Conservation (phyloP, 1,139 yeast species). For the Entelexis paramagnoliae region DNA sequence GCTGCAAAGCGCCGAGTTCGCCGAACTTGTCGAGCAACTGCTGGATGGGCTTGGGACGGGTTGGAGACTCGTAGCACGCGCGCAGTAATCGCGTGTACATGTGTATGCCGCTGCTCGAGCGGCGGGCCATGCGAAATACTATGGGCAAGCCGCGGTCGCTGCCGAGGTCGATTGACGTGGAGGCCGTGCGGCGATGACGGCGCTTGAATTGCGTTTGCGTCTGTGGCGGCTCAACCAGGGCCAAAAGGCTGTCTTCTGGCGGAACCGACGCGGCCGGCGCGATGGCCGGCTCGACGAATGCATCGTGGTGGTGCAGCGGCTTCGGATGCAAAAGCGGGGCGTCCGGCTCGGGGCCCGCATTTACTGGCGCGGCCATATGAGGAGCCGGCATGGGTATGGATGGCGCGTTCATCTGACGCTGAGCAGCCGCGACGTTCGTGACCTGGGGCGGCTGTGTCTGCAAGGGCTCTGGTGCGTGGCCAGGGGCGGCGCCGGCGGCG, state of each 20-base stretch:
- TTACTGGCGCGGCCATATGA: no score
- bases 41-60: conserved; percentile 27
- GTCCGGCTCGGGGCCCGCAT: not conserved
- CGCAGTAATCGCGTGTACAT: conserved; percentile 30
- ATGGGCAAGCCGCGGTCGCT: conserved; percentile 22
- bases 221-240: conserved; percentile 4
- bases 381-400: not conserved
- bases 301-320: conserved; percentile 15
- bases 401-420: not conserved
- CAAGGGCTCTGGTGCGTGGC: not conserved
- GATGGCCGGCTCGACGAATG: conserved; percentile 10
- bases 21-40: conserved; percentile 29
- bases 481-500: not conserved
- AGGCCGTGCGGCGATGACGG: conserved; percentile 22
- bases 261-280: conserved; percentile 20
- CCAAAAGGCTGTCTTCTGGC: conserved; percentile 11
- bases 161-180: conserved; percentile 22
- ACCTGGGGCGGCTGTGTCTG: not conserved
- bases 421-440: not conserved
- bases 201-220: conserved; percentile 1
- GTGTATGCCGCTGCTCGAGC: conserved; percentile 2
- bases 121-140: conserved; percentile 21
- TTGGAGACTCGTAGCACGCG: conserved; percentile 33
- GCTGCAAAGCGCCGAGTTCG: conserved; percentile 25
- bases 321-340: conserved; percentile 21